Evolutionary conservation across 495 filamentous ascomycete genomes (phyloP), one percentile per base, ranked within the genome.

Genomic region (Aspergillus baeticus): DNA sequence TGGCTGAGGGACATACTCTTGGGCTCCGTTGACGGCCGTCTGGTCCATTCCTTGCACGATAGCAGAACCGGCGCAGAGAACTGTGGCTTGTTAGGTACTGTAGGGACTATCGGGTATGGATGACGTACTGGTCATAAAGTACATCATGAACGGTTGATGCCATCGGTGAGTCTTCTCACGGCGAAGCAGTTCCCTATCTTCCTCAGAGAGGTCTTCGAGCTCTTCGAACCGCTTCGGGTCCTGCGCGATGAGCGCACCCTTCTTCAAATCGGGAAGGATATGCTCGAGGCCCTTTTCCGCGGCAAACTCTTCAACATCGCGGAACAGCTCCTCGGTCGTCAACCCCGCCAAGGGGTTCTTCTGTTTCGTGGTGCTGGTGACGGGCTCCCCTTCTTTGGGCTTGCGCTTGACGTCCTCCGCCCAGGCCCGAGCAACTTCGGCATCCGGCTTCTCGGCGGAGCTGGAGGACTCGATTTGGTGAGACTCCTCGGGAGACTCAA

Each of bases 1-100:
- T 55, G 5, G n/a, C 23, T 3, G 62, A 86, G 84, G 2, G 83
- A 72, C 60, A 88, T 86, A 10, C 43, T 55, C 53, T 34, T 55
- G 53, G 0, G 87, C 89, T 39, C 87, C 89, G 57, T 91, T 92
- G 61, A 89, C 86, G 54, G 89, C 88, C 0, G 88, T 90, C 66
- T 92, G 87, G 57, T 90, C 85, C 86, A 84, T 83, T 10, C 81
- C 81, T 61, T 87, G 84, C 5, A 82, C 79, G 36, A 77, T 80
- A 6, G 83, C 82, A 6, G 4, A 78, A 48, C 11, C 75, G 73
- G 57, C 75, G 77, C 69, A 78, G 14, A 72, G 31, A 63, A 71
- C 70, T 38, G n/a, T 7, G 20, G 8, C 23, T 4, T 6, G 47
- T 38, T 15, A 50, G 29, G 18, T n/a, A 35, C 7, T 48, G 15